Base-by-base conservation (phyloP, 345 rosid genomes). In the Ceriops tagal region DNA sequence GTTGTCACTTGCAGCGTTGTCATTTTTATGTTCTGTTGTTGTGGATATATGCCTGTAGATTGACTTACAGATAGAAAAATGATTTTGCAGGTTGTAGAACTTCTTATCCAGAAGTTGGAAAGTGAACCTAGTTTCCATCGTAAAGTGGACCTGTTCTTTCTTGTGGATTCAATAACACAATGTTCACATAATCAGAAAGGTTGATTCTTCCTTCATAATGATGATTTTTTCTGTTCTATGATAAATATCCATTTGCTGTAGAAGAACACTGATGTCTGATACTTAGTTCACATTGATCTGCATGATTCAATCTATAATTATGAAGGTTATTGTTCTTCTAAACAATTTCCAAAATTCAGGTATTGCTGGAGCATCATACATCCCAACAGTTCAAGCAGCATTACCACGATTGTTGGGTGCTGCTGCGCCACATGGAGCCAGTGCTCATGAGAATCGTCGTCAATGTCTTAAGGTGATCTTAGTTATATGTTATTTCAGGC, bases 111-210 rank as follows among this genome's bases (percentile, higher is more conserved):
- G 58, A 95, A 92, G 79, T 81, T 95, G 83, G 97, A 90, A 83
- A 82, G 71, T 74, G 99, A 92, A 83, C 83, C 96, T 67, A 90
- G 84, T 78, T 92, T 78, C 71, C 88, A 82, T 74, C 88, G 96
- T 53, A 92, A 84, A 80, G 92, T 95, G 82, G 92, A 95, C 80
- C 71, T 95, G 65, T 92, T 95, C 81, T 92, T 95, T 81, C 96
- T 92, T 24, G 93, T 95, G 68, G 98, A 95, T 79, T 95, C 99
- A 34, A 95, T 95, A 77, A 90, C 89, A 61, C 99, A 92, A 59
- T 84, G 96, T 77, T 95, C 99, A 13, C 90, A 88, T 72, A 92
- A 73, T 78, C 99, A 95, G 73, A 92, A 90, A 86, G 98, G 98
- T 81, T 24, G 62, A 28, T 56, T 10, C 47, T 28, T 55, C 62